Evolutionary conservation across 2,329 filamentous ascomycete genomes (phyloP), one percentile per base, ranked within the genome.

Genomic region (Botrytis galanthina): DNA sequence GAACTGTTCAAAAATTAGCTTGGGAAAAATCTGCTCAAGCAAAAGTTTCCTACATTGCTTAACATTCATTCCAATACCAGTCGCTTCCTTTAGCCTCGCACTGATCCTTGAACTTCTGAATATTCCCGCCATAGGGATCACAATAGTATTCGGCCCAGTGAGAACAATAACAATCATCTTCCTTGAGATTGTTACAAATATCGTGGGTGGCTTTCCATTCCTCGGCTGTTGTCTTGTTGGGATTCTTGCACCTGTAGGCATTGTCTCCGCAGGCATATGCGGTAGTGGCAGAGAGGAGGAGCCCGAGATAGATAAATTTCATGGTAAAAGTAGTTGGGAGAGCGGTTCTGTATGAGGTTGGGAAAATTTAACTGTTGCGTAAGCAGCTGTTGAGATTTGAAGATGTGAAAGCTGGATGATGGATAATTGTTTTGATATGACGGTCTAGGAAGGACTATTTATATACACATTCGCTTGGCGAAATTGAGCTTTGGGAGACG

Each of bases 91-190:
- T 1, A 18, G 18, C 20, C 46, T 29, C 32, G 64, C 35, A 67
- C 9, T 37, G 22, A 8, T 67, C 46, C 22, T 67, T 54, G 46
- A 67, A 67, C 1, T 51, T 39, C 18, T 67, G 26, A 29, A 67
- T 29, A 20, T 54, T 67, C 5, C 1, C 8, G 8, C 46, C 35
- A 39, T 7, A 67, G 8, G 46, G 46, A 2, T 67, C 26, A 16
- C 46, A 67, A 26, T 67, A 67, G 16, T 54, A 67, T 35, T 67
- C 46, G 16, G 64, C 46, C 35, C 46, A 67, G 46, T 39, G 46
- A 4, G 14, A 67, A 16, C 32, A 67, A n/a, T 67, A 67, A 26
- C 64, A 67, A 37, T 67, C 46, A 32, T 54, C 64, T 16, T 67
- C 26, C 32, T 39, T 29, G 32, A 67, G 32, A 14, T 67, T 54